Conservation (phyloP, 2,329 filamentous ascomycete genomes). For the Fusarium irregulare region DNA sequence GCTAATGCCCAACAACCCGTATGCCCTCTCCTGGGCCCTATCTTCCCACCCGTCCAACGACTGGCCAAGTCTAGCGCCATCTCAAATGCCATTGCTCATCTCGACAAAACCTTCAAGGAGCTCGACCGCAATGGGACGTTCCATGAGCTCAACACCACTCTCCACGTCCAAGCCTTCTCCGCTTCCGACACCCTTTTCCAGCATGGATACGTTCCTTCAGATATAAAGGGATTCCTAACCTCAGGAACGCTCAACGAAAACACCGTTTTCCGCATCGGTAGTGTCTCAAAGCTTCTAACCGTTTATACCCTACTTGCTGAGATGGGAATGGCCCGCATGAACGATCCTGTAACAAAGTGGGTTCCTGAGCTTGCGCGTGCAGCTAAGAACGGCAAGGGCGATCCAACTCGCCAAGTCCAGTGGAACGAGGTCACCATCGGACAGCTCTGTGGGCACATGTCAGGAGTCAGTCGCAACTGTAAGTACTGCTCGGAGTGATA, state of each 20-base stretch:
- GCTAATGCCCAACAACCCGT: not conserved
- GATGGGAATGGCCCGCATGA: conserved; percentile 6
- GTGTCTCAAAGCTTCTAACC: conserved; percentile 3
- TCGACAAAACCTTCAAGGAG: not conserved
- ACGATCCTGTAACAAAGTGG: conserved; percentile 16
- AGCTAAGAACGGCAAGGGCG: not conserved
- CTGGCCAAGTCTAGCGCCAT: not conserved
- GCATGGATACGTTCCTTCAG: conserved; percentile 3
- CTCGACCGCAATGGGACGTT: conserved; percentile 5
- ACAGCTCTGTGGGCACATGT: not conserved
- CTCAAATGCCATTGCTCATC: not conserved
- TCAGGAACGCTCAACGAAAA: not conserved
- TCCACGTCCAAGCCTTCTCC: conserved; percentile 14
- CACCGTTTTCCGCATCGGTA: conserved; percentile 6
- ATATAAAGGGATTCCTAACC: conserved; percentile 6
- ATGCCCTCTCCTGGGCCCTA: conserved; percentile 7
- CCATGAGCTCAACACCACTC: conserved; percentile 1
- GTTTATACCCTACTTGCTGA: conserved; percentile 4
- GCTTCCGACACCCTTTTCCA: conserved; percentile 2
- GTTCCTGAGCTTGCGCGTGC: conserved; percentile 11
- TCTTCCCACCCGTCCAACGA: not conserved
- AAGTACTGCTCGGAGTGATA: not conserved
- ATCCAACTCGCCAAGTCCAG: not conserved
- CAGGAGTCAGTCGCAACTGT: conserved; percentile 2
- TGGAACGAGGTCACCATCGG: conserved; percentile 15